These are phyloP conservation scores for Aspergillus oerlinghausenensis DNA, from an alignment of 2,329 filamentous ascomycete species.

Conservation along the genomic window DNA sequence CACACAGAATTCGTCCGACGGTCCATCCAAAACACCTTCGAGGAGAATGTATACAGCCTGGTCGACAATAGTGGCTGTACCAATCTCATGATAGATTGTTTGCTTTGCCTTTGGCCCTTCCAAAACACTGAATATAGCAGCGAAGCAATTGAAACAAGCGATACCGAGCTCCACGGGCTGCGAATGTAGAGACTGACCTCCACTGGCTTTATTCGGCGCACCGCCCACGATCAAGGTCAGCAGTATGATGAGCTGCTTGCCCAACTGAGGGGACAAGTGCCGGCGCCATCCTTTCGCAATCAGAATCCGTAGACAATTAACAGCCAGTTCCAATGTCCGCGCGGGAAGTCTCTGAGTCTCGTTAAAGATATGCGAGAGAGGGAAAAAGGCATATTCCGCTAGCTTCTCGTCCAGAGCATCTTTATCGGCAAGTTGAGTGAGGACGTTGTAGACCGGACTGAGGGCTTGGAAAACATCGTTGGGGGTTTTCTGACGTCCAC, in stretches of 20 bases:
- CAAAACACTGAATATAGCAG: slow-evolving; percentile 59
- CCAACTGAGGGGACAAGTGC: slow-evolving; percentile 65
- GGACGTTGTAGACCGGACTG: slow-evolving; percentile 37
- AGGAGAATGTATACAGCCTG: slow-evolving; percentile 77
- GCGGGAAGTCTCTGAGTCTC: slow-evolving; percentile 68
- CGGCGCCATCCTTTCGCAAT: slow-evolving; percentile 74
- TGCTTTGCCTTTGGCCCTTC: slow-evolving; percentile 43
- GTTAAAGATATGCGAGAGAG: slow-evolving; percentile 79
- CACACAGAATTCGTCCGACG: slow-evolving; percentile 64
- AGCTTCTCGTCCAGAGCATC: slow-evolving; percentile 68
- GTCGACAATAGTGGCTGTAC: slow-evolving; percentile 71
- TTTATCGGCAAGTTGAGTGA: slow-evolving; percentile 38
- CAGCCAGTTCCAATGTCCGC: slow-evolving; percentile 64
- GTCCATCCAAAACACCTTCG: slow-evolving; percentile 63
- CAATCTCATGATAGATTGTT: slow-evolving; percentile 45
- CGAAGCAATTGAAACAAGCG: slow-evolving; percentile 66
- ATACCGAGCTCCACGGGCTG: slow-evolving; percentile 68
- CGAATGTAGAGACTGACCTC: slow-evolving; percentile 21
- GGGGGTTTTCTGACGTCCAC: slow-evolving; percentile 41
- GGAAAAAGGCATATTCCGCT: slow-evolving; percentile 93
- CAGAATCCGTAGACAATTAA: slow-evolving; percentile 70
- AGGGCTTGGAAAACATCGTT: slow-evolving; percentile 48
- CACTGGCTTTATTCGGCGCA: slow-evolving; percentile 51
- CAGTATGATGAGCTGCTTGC: slow-evolving; percentile 79
- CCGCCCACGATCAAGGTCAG: slow-evolving; percentile 77